Evolutionary conservation across 805 yeast species (phyloP), one percentile per base, ranked within the genome.

Genomic region (Phaffomyces antillensis): DNA sequence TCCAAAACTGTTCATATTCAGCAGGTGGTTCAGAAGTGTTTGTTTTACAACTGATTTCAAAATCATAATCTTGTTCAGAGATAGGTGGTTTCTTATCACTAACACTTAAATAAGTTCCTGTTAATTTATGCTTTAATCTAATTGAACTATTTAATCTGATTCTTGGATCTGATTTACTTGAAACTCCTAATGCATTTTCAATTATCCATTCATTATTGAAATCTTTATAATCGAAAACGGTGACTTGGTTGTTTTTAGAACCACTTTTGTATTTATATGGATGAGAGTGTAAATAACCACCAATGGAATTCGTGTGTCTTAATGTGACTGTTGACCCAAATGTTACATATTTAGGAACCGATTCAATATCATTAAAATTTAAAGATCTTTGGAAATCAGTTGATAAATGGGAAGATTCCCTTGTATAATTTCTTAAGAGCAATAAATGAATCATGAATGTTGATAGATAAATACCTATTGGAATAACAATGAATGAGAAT

Each of bases 21-120:
- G 85, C 85, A 16, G 87, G 93, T 2, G 66, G 65, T 56, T 77
- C 77, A 1, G 79, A 76, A 7, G 70, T 62, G 62, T 75, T 76
- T 5, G 91, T 93, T 45, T 79, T 68, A 51, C 87, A 79, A 25
- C 86, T 75, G 1, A 89, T 95, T 63, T 89, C 96, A 51, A 75
- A 76, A 58, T 89, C 83, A 63, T 91, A 90, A 45, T 93, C 98
- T 57, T 87, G 93, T 59, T 87, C 96, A 10, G 91, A 77, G 25
- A 89, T 77, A 10, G 96, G 96, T 4, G 98, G 96, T 48, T 90
- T 78, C 41, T 75, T 68, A 2, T 62, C 51, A 49, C 86, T 85
- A 20, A 88, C 84, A 51, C 81, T 81, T 42, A 93, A 64, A 39
- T 85, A 77, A 50, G 79, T 78, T 15, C 81, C 76, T 1, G 97